Evolutionary conservation across 345 rosid species (phyloP).

Genomic region (Acer saccharum): DNA sequence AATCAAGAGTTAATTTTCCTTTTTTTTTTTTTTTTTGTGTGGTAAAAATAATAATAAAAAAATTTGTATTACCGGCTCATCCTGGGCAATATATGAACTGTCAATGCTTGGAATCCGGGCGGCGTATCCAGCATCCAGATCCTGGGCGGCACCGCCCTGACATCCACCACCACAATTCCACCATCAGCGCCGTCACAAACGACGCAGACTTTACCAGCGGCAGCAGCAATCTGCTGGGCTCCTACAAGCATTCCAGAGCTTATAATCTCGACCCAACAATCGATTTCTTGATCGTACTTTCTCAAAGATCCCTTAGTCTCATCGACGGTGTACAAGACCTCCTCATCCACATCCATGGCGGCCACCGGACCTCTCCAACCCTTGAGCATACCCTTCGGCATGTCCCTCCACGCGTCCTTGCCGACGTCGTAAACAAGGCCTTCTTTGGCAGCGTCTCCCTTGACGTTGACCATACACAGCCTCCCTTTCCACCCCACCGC

Average conservation of each 20-base stretch:
- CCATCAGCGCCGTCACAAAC: constrained; percentile 16
- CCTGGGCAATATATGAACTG: constrained; percentile 49
- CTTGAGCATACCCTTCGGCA: constrained; percentile 48
- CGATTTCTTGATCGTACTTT: constrained; percentile 36
- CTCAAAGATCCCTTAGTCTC: constrained; percentile 40
- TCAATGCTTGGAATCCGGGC: constrained; percentile 28
- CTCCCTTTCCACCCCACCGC: constrained; percentile 55
- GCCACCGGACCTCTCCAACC: constrained; percentile 63
- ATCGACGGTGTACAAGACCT: constrained; percentile 40
- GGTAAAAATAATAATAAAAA: too few relatives aligned
- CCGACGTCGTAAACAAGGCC: constrained; percentile 41
- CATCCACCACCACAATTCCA: constrained; percentile 44
- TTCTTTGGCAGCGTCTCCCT: constrained; percentile 41
- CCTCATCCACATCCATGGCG: constrained; percentile 60
- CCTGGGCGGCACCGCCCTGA: constrained; percentile 25
- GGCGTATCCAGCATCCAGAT: constrained; percentile 38
- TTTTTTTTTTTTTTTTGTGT: too few relatives aligned
- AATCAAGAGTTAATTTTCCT: neutral
- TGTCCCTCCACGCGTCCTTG: constrained; percentile 38
- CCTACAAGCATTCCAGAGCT: constrained; percentile 31
- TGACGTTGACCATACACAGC: constrained; percentile 52
- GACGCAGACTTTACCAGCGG: constrained; percentile 45
- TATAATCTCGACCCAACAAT: constrained; percentile 37
- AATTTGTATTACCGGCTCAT: constrained; percentile 22
- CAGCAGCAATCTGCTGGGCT: constrained; percentile 45